Evolutionary conservation across 805 yeast species (phyloP).

Genomic region (Clavispora vitiphila): DNA sequence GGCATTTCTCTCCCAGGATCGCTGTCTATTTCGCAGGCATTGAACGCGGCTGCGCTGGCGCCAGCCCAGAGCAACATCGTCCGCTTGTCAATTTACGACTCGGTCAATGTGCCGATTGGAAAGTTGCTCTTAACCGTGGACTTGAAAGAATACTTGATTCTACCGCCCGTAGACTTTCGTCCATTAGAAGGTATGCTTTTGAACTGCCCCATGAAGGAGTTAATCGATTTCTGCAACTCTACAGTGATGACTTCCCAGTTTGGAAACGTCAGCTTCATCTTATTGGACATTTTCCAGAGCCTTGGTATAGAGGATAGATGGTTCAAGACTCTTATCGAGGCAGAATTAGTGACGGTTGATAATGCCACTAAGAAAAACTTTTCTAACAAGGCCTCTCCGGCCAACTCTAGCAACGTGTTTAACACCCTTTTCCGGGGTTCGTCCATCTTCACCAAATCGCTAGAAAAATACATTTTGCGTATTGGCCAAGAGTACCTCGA

Average conservation of each 20-base stretch:
- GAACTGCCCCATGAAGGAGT: conserved; percentile 46
- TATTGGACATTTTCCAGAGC: conserved; percentile 72
- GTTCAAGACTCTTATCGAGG: conserved; percentile 64
- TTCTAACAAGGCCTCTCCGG: conserved; percentile 16
- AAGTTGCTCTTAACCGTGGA: conserved; percentile 49
- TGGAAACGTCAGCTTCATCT: conserved; percentile 52
- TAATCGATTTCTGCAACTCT: conserved; percentile 45
- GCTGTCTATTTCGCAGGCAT: conserved; percentile 6
- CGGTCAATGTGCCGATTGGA: conserved; percentile 47
- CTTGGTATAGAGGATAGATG: conserved; percentile 64
- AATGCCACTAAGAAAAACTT: conserved; percentile 40
- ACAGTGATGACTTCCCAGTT: conserved; percentile 39
- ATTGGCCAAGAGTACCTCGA: conserved; percentile 78
- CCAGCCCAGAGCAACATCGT: conserved; percentile 30
- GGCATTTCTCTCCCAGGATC: conserved; percentile 19
- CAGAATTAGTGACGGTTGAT: conserved; percentile 53
- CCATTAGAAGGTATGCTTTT: conserved; percentile 58
- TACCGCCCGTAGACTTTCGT: conserved; percentile 57
- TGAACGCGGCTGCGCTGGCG: conserved; percentile 7
- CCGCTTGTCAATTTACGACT: conserved; percentile 42
- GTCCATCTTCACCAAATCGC: conserved; percentile 72
- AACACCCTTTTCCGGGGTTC: conserved; percentile 79
- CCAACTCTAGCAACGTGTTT: conserved; percentile 37
- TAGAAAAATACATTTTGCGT: conserved; percentile 72
- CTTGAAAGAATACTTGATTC: conserved; percentile 49